Evolutionary conservation across 2,329 filamentous ascomycete genomes (phyloP).

Genomic region (Diaporthe vaccinii): DNA sequence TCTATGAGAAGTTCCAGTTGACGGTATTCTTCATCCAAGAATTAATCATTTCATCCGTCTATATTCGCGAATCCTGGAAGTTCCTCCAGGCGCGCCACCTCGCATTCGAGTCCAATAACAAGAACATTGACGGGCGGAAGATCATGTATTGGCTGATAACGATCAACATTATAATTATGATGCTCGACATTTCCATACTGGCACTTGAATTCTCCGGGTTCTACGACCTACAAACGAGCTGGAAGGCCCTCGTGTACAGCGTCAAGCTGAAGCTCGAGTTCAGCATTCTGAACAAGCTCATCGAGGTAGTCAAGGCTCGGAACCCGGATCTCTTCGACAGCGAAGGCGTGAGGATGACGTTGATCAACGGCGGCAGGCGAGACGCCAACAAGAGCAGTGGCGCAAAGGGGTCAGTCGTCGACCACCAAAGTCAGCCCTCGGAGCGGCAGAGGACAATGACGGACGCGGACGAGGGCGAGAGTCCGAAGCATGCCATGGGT

Average conservation of each 20-base stretch:
- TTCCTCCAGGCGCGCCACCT: slow-evolving; percentile 29
- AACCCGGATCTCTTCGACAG: slow-evolving; percentile 31
- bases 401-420: not conserved
- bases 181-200: slow-evolving; percentile 55
- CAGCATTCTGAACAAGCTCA: slow-evolving; percentile 43
- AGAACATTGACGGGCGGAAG: slow-evolving; percentile 45
- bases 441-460: not conserved
- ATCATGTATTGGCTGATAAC: slow-evolving; percentile 55
- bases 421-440: not conserved
- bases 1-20: slow-evolving; percentile 53
- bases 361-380: slow-evolving; percentile 7
- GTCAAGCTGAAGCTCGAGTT: slow-evolving; percentile 46
- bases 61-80: slow-evolving; percentile 25
- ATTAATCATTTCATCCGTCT: slow-evolving; percentile 35
- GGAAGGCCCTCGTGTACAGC: slow-evolving; percentile 43
- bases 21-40: slow-evolving; percentile 36
- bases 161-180: slow-evolving; percentile 61
- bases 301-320: slow-evolving; percentile 39
- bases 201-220: slow-evolving; percentile 33
- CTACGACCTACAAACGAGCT: slow-evolving; percentile 35
- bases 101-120: slow-evolving; percentile 27
- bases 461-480: not conserved
- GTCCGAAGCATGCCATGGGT: not conserved
- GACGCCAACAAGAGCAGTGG: not conserved
- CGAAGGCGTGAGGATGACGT: slow-evolving; percentile 16